Base-by-base conservation (phyloP, 768 basidiomycete species). In the Termitomyces sp. region DNA sequence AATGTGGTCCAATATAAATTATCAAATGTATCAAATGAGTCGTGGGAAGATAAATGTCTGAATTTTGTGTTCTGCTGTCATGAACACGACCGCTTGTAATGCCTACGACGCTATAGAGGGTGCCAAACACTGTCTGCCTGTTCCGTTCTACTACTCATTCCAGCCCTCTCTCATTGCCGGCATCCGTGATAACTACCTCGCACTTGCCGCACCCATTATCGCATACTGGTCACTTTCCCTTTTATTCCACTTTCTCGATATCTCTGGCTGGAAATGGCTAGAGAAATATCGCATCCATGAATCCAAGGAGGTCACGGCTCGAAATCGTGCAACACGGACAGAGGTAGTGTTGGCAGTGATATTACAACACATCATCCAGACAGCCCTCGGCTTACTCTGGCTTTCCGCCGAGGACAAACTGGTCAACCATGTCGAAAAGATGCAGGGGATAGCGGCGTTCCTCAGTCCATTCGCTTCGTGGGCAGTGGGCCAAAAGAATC, bases 281-380 rank as follows among this genome's bases (percentile, higher is more conserved):
- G 86, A 95, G 62, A 85, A 82, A 58, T 87, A 92, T 70, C 83
- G 93, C 44, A 89, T 98, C 46, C 96, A 99, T 71, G 91, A 93
- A 51, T 89, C 91, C 1, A 77, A 76, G 14, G 95, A 98, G 68
- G 85, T 94, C 58, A 78, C 79, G 57, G 71, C 82, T 2, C 79
- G 85, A 56, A 98, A 98, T 70, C 79, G 83, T 9, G 95, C 84
- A 4, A 85, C 91, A 0, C 83, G 84, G 9, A 53, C 67, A 2
- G 69, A 93, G 59, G 96, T 99, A 59, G 66, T 96, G 36, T 72
- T 77, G 63, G 91, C 92, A 0, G 95, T 99, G 54, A 50, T 96
- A 9, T 62, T 94, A 45, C 97, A 99, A 70, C 97, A 99, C 58
- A 67, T 80, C 20, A 65, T 97, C 5, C 97, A 98, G 73, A 96